These are phyloP conservation scores for Saksenaea oblongispora DNA, from an alignment of 371 early-diverging fungal species.

Conservation along the genomic window DNA sequence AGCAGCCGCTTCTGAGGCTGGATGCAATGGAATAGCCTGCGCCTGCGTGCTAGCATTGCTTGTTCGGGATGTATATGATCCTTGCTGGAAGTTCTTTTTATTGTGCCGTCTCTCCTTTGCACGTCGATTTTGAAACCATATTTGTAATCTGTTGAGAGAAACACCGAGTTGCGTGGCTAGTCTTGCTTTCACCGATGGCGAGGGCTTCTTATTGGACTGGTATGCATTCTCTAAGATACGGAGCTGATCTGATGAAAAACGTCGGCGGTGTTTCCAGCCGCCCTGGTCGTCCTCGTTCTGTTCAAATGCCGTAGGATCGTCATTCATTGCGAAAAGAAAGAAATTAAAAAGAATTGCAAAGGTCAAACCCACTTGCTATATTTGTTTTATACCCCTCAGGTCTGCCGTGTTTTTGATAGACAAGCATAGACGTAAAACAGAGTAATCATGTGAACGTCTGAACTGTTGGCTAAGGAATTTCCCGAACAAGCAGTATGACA, in stretches of 20 bases:
- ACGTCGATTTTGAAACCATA: conserved; percentile 16
- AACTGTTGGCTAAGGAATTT: background rate
- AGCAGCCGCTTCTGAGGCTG: background rate
- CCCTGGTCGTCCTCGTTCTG: background rate
- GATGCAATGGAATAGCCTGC: background rate
- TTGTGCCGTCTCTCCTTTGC: conserved; percentile 3
- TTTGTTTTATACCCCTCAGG: background rate
- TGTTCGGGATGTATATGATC: background rate
- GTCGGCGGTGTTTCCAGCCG: background rate
- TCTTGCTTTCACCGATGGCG: background rate
- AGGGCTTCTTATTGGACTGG: background rate
- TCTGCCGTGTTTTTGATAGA: background rate
- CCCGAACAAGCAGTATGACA: background rate
- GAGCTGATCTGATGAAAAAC: background rate
- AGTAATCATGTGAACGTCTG: background rate
- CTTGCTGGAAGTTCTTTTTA: background rate
- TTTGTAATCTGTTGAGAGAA: background rate
- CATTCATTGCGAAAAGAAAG: background rate
- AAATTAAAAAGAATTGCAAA: background rate
- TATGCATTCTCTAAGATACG: background rate
- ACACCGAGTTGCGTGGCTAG: background rate
- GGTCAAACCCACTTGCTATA: background rate
- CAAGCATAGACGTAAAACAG: background rate
- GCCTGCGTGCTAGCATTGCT: background rate
- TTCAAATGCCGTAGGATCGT: background rate